Conservation (phyloP, 106 monocot genomes). For the Amphibolis antarctica region DNA sequence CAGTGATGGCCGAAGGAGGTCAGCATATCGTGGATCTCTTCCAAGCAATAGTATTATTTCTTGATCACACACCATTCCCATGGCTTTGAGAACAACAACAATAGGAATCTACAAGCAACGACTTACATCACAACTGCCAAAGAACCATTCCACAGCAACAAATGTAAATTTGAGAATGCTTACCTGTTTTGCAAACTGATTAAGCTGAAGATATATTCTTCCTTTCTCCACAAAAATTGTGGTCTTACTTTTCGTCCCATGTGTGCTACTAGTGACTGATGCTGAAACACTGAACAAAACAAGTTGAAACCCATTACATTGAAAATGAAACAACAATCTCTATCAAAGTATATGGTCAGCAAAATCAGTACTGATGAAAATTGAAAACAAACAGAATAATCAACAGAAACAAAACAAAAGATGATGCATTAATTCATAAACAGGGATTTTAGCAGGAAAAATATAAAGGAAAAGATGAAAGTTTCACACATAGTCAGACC, state of each 20-base stretch:
- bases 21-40: conserved; percentile 76
- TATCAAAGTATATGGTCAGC: too few relatives aligned
- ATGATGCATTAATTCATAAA: too few relatives aligned
- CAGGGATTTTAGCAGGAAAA: too few relatives aligned
- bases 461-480: too few relatives aligned
- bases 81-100: conserved; percentile 73
- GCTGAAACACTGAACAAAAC: conserved; percentile 54
- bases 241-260: conserved; percentile 89
- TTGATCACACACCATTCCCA: conserved; percentile 97
- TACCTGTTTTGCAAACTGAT: conserved; percentile 79
- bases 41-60: conserved; percentile 95
- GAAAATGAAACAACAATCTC: background rate
- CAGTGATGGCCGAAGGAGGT: conserved; percentile 72
- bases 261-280: conserved; percentile 91
- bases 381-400: too few relatives aligned
- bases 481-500: too few relatives aligned
- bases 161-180: conserved; percentile 1
- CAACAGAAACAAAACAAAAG: too few relatives aligned
- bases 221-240: conserved; percentile 80
- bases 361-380: too few relatives aligned
- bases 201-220: conserved; percentile 87
- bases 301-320: background rate
- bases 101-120: conserved; percentile 56
- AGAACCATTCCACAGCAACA: background rate
- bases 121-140: background rate